phyloP scores from a whole-genome alignment of 2,329 filamentous ascomycete genomes.

The Cladosporium austrohemisphaericum region DNA sequence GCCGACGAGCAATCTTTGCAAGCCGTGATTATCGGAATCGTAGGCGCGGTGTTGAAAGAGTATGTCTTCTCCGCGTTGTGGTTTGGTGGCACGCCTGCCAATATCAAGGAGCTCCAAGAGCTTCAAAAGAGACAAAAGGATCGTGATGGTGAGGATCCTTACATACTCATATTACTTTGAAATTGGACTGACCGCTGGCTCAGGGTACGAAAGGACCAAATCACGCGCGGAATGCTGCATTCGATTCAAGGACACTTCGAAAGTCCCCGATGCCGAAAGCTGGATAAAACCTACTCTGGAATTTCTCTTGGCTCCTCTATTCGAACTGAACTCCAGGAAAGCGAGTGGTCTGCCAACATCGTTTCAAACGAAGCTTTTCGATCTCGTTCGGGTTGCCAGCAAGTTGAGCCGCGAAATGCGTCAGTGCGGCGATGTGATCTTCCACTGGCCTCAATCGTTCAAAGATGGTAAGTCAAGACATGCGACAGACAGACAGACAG shows the following conservation, averaged over 20 bases:
- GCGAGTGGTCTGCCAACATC: neutral
- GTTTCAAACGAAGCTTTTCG: slow-evolving; percentile 4
- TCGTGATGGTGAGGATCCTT: slow-evolving; percentile 35
- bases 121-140: slow-evolving; percentile 38
- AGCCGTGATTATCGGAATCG: slow-evolving; percentile 27
- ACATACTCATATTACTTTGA: neutral
- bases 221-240: slow-evolving; percentile 19
- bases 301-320: neutral
- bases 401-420: slow-evolving; percentile 25
- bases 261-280: neutral
- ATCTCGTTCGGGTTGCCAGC: slow-evolving; percentile 23
- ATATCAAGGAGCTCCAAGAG: slow-evolving; percentile 30
- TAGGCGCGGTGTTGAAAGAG: slow-evolving; percentile 30
- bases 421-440: slow-evolving; percentile 22
- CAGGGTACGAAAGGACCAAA: slow-evolving; percentile 28
- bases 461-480: slow-evolving; percentile 29
- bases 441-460: slow-evolving; percentile 31
- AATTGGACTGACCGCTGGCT: slow-evolving; percentile 9
- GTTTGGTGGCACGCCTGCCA: slow-evolving; percentile 24
- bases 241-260: neutral
- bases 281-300: neutral
- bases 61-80: slow-evolving; percentile 29
- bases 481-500: too few species aligned
- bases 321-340: neutral
- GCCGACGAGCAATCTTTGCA: slow-evolving; percentile 16